phyloP scores from a whole-genome alignment of 2,329 filamentous ascomycete species.

The Myriangium duriaei region DNA sequence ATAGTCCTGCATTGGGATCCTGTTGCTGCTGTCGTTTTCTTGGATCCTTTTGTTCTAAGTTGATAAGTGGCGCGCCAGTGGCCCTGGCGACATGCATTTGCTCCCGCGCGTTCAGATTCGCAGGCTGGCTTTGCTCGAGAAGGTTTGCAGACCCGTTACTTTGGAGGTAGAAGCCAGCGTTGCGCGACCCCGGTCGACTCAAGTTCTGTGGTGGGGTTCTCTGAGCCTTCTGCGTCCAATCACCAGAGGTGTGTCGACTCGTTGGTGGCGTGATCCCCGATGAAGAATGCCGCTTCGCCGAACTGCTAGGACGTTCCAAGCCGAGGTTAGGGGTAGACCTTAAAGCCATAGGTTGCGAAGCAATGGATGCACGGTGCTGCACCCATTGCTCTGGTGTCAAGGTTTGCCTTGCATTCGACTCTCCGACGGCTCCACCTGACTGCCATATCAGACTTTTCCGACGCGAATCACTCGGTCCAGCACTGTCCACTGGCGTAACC shows the following conservation, averaged over 20 bases:
- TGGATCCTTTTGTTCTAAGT: slow-evolving; percentile 42
- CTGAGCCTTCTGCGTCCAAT: slow-evolving; percentile 14
- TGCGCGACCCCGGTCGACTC: slow-evolving; percentile 43
- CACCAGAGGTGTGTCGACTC: slow-evolving; percentile 20
- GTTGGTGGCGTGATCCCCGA: slow-evolving; percentile 16
- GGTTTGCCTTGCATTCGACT: slow-evolving; percentile 35
- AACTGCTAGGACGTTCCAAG: slow-evolving; percentile 32
- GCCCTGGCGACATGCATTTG: slow-evolving; percentile 78
- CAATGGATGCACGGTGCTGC: slow-evolving; percentile 54
- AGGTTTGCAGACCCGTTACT: slow-evolving; percentile 15
- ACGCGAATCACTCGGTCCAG: slow-evolving; percentile 30
- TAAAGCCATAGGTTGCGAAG: slow-evolving; percentile 37
- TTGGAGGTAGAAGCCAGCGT: slow-evolving; percentile 40
- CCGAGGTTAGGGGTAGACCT: slow-evolving; percentile 37
- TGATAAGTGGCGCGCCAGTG: slow-evolving; percentile 65
- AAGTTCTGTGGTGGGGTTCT: slow-evolving; percentile 12
- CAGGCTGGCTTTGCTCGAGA: slow-evolving; percentile 37
- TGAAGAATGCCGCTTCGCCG: slow-evolving; percentile 16
- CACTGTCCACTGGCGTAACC: slow-evolving; percentile 11
- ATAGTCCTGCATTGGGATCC: slow-evolving; percentile 40
- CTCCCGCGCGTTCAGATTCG: slow-evolving; percentile 68
- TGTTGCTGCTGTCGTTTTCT: slow-evolving; percentile 20
- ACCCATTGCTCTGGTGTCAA: slow-evolving; percentile 75
- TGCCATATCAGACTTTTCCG: slow-evolving; percentile 67
- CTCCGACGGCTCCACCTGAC: slow-evolving; percentile 47